phyloP scores from a whole-genome alignment of 495 filamentous ascomycete species.

The Aspergillus asperescens region DNA sequence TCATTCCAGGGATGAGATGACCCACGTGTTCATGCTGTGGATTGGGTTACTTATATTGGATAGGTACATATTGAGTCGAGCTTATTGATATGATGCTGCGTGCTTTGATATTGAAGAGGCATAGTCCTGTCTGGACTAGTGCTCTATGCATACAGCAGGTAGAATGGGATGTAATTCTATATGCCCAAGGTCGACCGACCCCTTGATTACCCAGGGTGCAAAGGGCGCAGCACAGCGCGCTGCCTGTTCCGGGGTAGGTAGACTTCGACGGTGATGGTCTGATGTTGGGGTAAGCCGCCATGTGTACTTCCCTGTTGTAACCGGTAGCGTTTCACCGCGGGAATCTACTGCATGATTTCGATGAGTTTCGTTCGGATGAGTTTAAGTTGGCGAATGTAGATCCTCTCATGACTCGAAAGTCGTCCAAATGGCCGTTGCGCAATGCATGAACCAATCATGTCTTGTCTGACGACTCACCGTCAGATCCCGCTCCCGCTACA shows the following conservation, averaged over 20 bases:
- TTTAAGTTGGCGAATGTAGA: not conserved
- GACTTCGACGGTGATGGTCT: not conserved
- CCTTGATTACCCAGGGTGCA: no score
- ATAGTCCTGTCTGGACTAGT: not conserved
- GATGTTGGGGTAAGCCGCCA: not conserved
- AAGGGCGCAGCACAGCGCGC: no score
- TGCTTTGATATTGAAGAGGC: not conserved
- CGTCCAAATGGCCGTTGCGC: not conserved
- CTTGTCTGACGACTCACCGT: constrained; percentile 21
- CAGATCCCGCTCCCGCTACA: constrained; percentile 17
- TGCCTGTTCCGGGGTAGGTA: not conserved
- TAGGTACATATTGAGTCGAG: not conserved
- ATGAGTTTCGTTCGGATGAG: not conserved
- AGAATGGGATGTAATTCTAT: not conserved
- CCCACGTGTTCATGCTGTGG: not conserved
- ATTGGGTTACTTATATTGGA: not conserved
- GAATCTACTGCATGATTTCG: not conserved
- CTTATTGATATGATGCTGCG: not conserved
- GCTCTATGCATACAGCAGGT: not conserved
- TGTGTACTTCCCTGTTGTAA: not conserved
- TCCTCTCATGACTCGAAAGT: not conserved
- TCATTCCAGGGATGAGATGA: no score
- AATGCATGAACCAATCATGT: constrained; percentile 13
- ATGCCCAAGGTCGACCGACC: not conserved
- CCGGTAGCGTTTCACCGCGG: not conserved